phyloP scores from a whole-genome alignment of 768 basidiomycete genomes.

The Guyanaporus albipodus region DNA sequence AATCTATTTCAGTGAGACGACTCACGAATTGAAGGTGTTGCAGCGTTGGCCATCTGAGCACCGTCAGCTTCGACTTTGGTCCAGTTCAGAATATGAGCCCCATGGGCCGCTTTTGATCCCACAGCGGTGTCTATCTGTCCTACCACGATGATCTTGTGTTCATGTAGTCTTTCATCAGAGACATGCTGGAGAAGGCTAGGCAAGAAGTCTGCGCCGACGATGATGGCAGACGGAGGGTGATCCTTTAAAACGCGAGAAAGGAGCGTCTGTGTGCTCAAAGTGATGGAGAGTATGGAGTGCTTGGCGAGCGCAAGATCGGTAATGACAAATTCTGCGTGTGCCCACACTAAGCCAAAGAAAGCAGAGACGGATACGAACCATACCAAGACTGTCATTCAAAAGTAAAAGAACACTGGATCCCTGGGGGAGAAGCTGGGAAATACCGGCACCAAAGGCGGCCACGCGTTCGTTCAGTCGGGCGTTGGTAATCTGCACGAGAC shows the following conservation, averaged over 20 bases:
- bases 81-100: constrained; percentile 60
- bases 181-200: constrained; percentile 68
- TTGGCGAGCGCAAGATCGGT: constrained; percentile 75
- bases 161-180: constrained; percentile 53
- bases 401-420: constrained; percentile 71
- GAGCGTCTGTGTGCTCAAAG: constrained; percentile 54
- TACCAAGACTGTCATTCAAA: constrained; percentile 77
- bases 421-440: constrained; percentile 52
- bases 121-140: constrained; percentile 53
- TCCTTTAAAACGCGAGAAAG: constrained; percentile 62
- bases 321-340: constrained; percentile 63
- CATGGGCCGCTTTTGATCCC: constrained; percentile 45
- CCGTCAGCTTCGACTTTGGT: constrained; percentile 69
- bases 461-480: constrained; percentile 63
- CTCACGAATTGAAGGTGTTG: constrained; percentile 52
- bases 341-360: not conserved
- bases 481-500: constrained; percentile 63
- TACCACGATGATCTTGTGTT: constrained; percentile 65
- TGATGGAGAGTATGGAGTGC: constrained; percentile 65
- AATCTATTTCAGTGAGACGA: constrained; percentile 6
- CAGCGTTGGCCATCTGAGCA: constrained; percentile 40
- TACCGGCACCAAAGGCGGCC: constrained; percentile 70
- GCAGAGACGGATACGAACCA: constrained; percentile 10
- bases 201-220: constrained; percentile 64
- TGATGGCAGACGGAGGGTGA: constrained; percentile 69